Evolutionary conservation across 495 filamentous ascomycete species (phyloP).

Genomic region (Lineolata rhizophorae): DNA sequence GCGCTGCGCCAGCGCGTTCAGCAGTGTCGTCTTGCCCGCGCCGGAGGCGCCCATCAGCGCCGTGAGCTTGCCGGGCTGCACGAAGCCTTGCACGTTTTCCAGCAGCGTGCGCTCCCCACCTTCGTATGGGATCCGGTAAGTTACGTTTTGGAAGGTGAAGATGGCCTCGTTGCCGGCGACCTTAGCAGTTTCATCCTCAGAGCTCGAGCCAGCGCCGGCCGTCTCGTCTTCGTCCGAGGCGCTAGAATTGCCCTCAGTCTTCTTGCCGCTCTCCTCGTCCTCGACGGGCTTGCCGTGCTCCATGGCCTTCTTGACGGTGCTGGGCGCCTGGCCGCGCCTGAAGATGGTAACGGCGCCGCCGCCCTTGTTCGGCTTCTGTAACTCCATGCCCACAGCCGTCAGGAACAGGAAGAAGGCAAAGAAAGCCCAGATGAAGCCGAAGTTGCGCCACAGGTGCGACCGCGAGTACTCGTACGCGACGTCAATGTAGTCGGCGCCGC

Average conservation of each 20-base stretch:
- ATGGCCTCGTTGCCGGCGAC: constrained; percentile 40
- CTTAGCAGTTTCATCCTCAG: constrained; percentile 14
- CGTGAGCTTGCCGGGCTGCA: constrained; percentile 48
- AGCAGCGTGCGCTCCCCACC: constrained; percentile 35
- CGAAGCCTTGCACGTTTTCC: constrained; percentile 43
- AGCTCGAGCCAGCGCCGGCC: constrained; percentile 8
- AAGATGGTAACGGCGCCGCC: constrained; percentile 50
- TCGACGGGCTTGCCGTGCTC: constrained; percentile 17
- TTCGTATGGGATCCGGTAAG: constrained; percentile 47
- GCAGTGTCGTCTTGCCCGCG: constrained; percentile 48
- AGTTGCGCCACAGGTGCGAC: constrained; percentile 45
- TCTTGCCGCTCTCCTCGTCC: constrained; percentile 28
- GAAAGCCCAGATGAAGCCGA: constrained; percentile 46
- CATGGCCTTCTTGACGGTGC: constrained; percentile 26
- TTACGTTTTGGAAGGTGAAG: constrained; percentile 61
- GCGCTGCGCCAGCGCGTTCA: constrained; percentile 37
- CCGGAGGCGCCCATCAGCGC: constrained; percentile 48
- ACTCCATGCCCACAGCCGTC: constrained; percentile 42
- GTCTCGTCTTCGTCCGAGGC: constrained; percentile 13
- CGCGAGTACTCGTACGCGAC: constrained; percentile 32
- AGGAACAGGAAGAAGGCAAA: constrained; percentile 34
- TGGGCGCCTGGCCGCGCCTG: constrained; percentile 37
- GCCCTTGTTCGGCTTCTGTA: constrained; percentile 48
- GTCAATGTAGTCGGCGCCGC: constrained; percentile 28
- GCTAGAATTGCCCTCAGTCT: constrained; percentile 6